These are phyloP conservation scores for Backusella macrospora DNA, from an alignment of 192 early-diverging fungal genomes.

Conservation along the genomic window DNA sequence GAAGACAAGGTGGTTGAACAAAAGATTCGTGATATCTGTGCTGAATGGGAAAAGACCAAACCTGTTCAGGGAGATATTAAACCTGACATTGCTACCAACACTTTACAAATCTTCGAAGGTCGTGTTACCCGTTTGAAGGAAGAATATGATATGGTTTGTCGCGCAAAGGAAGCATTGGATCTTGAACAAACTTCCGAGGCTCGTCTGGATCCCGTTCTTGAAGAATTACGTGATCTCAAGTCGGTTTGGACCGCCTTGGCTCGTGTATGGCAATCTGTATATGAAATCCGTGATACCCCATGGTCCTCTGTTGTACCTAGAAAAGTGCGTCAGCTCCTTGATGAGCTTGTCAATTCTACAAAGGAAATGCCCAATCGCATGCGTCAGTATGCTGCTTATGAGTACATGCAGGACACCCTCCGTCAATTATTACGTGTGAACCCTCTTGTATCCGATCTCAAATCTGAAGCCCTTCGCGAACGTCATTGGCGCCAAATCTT, in stretches of 20 bases:
- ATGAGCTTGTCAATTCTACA: conserved; percentile 75
- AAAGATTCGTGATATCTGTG: conserved; percentile 78
- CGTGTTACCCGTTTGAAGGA: conserved; percentile 80
- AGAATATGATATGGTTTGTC: conserved; percentile 82
- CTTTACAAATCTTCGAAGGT: conserved; percentile 83
- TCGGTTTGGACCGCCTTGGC: conserved; percentile 88
- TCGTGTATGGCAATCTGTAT: conserved; percentile 80
- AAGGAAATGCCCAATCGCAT: conserved; percentile 97
- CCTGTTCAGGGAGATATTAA: conserved; percentile 92
- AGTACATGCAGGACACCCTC: conserved; percentile 89
- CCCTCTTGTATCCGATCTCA: conserved; percentile 81
- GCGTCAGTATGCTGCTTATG: conserved; percentile 96
- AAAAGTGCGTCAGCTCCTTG: conserved; percentile 87
- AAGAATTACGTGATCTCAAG: conserved; percentile 91
- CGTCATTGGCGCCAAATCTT: conserved; percentile 97
- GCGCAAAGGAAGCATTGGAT: conserved; percentile 94
- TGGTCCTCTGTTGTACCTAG: conserved; percentile 90
- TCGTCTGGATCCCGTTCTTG: conserved; percentile 80
- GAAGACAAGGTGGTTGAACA: conserved; percentile 89
- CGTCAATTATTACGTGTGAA: conserved; percentile 81
- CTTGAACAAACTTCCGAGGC: conserved; percentile 74
- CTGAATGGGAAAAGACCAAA: conserved; percentile 95
- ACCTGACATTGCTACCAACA: conserved; percentile 82
- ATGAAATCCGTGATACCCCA: conserved; percentile 83
- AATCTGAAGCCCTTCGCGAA: conserved; percentile 95